These are phyloP conservation scores for Tulasnella sp. DNA, from an alignment of 768 basidiomycete species.

Conservation along the genomic window DNA sequence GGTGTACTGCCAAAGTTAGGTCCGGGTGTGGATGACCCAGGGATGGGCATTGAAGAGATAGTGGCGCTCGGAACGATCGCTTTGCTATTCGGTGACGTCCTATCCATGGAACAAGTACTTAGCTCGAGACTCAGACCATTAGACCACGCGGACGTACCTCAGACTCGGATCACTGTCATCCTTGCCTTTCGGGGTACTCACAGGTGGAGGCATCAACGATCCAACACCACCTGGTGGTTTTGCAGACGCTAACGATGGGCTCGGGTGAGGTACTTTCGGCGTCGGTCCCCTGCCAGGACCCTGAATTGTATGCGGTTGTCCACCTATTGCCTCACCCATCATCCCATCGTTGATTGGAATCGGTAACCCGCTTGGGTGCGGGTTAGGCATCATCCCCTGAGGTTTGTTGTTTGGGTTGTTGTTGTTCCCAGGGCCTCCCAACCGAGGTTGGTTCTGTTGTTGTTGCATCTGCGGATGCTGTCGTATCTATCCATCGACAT, in stretches of 20 bases:
- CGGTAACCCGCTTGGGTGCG: background rate
- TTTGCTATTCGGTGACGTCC: constrained; percentile 2
- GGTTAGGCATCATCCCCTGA: background rate
- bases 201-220: constrained; percentile 1
- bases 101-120: background rate
- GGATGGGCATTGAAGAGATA: background rate
- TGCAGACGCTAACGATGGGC: constrained; percentile 1
- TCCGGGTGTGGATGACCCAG: constrained; percentile 4
- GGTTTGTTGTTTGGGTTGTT: background rate
- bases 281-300: background rate
- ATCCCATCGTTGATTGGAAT: background rate
- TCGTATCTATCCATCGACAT: constrained; percentile 2
- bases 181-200: background rate
- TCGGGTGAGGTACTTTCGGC: constrained; percentile 7
- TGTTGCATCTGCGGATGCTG: background rate
- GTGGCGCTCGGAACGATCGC: background rate
- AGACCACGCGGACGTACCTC: too few species aligned
- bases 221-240: constrained; percentile 7
- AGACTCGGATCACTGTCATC: background rate
- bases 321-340: background rate
- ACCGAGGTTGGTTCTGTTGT: background rate
- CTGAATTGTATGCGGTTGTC: background rate
- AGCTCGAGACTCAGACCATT: too few species aligned
- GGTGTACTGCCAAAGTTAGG: background rate
- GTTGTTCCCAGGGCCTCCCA: too few species aligned